Evolutionary conservation across 129 eudicot genomes (phyloP), one percentile per base, ranked within the genome.

Genomic region (Tagetes patula): DNA sequence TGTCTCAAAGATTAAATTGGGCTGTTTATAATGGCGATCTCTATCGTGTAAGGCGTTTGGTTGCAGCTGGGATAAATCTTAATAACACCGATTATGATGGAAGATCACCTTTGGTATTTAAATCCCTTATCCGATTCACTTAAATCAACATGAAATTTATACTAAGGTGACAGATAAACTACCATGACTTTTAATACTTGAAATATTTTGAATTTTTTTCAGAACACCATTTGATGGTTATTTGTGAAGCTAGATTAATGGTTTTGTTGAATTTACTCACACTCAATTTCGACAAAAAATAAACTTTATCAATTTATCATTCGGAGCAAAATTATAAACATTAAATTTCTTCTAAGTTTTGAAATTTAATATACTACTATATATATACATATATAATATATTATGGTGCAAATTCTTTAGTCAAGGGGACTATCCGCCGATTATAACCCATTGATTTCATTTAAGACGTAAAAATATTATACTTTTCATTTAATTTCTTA

Each of bases 21-120:
- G 89, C 92, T n/a, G 88, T 86, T 61, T 65, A 80, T 82, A 64
- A 78, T 70, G 86, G 86, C 46, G 96, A 89, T 43, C 14, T 80
- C 7, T 66, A 71, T 80, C 89, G 75, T 47, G 73, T 87, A 8
- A 73, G 59, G 75, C 81, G 80, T 67, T 80, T 89, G 31, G 69
- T 89, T 70, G 83, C 75, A 78, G 87, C 92, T 31, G 92, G 96
- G 72, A 81, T 88, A 54, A 83, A 89, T 84, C 86, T 80, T 8
- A 82, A 78, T 47, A 82, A 66, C 66, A 78, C 79, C 30, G 96
- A 89, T 84, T 89, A 89, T 70, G 64, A 86, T 81, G 96, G 96
- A 82, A 75, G 85, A 73, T 74, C 85, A 58, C 80, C 96, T 58
- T 73, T 89, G 96, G 96, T 89, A 89, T 71, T 20, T 20, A 20